These are phyloP conservation scores for Lichtheimia hyalospora DNA, from an alignment of 371 early-diverging fungal genomes.

Conservation along the genomic window DNA sequence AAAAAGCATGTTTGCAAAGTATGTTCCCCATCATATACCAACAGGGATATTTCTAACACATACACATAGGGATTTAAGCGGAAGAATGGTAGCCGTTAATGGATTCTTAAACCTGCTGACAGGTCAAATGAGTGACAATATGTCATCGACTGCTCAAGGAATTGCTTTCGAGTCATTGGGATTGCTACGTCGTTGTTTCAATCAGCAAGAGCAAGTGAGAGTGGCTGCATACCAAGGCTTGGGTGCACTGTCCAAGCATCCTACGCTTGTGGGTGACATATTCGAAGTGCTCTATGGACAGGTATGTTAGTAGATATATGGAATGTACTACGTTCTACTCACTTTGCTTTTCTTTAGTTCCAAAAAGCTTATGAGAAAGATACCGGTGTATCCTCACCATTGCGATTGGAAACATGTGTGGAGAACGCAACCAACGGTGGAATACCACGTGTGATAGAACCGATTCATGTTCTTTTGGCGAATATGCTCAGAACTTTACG, in stretches of 20 bases:
- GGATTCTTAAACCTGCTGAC: conserved; percentile 55
- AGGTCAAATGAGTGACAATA: conserved; percentile 18
- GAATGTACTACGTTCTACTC: not conserved
- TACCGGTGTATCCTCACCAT: conserved; percentile 25
- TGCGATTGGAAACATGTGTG: conserved; percentile 50
- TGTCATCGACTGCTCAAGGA: conserved; percentile 12
- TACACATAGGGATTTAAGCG: conserved; percentile 48
- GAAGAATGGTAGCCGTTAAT: conserved; percentile 56
- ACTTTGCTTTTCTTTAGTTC: conserved; percentile 21
- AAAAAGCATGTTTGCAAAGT: conserved; percentile 66
- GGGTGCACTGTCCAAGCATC: conserved; percentile 33
- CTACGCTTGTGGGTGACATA: conserved; percentile 40
- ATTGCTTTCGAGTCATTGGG: conserved; percentile 55
- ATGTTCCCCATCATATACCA: too few relatives aligned
- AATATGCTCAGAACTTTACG: conserved; percentile 31
- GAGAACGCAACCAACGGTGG: conserved; percentile 45
- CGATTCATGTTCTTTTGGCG: conserved; percentile 35
- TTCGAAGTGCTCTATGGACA: conserved; percentile 57
- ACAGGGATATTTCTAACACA: not conserved
- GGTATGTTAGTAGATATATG: conserved; percentile 22
- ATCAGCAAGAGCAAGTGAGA: conserved; percentile 58
- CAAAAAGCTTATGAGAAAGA: conserved; percentile 33
- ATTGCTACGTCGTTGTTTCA: conserved; percentile 57
- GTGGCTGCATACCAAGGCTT: conserved; percentile 50
- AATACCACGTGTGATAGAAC: conserved; percentile 31